phyloP scores from a whole-genome alignment of 257 asterid species.

The Osmanthus fragrans region DNA sequence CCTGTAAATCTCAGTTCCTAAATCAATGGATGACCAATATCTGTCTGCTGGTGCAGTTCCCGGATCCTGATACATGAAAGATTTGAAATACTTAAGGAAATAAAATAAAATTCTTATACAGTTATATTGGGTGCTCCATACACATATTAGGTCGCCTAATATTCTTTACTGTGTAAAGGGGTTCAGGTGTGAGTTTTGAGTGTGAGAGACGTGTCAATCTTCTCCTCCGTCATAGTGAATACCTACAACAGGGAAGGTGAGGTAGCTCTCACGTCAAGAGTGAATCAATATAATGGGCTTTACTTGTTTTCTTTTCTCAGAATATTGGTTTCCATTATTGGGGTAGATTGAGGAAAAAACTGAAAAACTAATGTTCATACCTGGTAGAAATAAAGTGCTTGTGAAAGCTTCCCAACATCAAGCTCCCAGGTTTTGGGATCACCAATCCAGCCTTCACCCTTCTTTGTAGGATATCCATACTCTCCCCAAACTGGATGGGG shows the following conservation, averaged over 20 bases:
- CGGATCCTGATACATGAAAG: constrained; percentile 48
- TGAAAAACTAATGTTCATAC: constrained; percentile 19
- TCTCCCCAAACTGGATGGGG: constrained; percentile 68
- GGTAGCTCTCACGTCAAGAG: background rate
- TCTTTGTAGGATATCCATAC: constrained; percentile 55
- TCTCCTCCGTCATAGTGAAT: background rate
- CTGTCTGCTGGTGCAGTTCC: constrained; percentile 46
- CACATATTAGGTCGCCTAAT: background rate
- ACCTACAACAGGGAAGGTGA: background rate
- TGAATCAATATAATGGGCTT: background rate
- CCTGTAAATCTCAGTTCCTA: constrained; percentile 56
- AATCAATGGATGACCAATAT: constrained; percentile 51
- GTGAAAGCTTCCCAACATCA: constrained; percentile 60
- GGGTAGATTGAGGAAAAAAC: background rate
- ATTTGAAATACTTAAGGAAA: background rate
- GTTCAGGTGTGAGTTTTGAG: background rate
- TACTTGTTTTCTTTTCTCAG: background rate
- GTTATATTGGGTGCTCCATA: too few species aligned
- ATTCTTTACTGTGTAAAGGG: background rate
- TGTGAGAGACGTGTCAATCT: background rate
- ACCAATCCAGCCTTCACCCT: constrained; percentile 65
- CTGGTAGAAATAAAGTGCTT: constrained; percentile 57
- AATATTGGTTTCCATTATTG: background rate
- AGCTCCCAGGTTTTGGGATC: constrained; percentile 64
- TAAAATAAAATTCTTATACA: background rate